These are phyloP conservation scores for Hapsidospora chrysogenum DNA, from an alignment of 495 filamentous ascomycete species.

Conservation along the genomic window DNA sequence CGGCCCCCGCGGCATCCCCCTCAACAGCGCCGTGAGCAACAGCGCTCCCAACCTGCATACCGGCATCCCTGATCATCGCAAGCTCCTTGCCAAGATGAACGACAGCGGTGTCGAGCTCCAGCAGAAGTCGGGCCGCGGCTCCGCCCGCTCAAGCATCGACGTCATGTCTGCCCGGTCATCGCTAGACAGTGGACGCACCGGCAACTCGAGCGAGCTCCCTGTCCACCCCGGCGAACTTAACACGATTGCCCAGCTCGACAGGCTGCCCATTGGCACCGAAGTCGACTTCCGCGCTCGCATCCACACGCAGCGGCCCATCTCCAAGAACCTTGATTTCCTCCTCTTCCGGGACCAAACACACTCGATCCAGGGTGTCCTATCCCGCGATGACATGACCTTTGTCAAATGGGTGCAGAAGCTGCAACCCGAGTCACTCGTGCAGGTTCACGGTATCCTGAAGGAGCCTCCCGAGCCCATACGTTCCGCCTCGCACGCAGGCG, in stretches of 20 bases:
- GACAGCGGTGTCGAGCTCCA: slow-evolving; percentile 6
- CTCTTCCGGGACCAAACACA: slow-evolving; percentile 65
- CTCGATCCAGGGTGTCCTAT: slow-evolving; percentile 69
- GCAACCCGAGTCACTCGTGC: slow-evolving; percentile 63
- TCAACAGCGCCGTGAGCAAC: too few relatives aligned
- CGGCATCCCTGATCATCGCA: slow-evolving; percentile 2
- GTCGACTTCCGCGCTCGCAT: slow-evolving; percentile 71
- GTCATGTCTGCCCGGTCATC: slow-evolving; percentile 1
- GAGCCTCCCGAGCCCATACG: slow-evolving; percentile 51
- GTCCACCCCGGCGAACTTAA: slow-evolving; percentile 2
- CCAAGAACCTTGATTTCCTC: slow-evolving; percentile 77
- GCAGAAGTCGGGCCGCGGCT: slow-evolving; percentile 8
- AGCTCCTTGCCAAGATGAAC: slow-evolving; percentile 8
- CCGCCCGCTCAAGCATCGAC: slow-evolving; percentile 1
- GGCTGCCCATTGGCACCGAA: slow-evolving; percentile 34
- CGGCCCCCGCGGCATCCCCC: too few relatives aligned
- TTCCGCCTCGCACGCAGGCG: neutral
- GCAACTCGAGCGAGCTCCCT: slow-evolving; percentile 10
- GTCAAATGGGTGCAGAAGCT: slow-evolving; percentile 74
- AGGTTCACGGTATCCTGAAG: slow-evolving; percentile 60
- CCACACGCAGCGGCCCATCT: slow-evolving; percentile 70
- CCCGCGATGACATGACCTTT: slow-evolving; percentile 34
- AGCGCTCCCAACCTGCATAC: neutral
- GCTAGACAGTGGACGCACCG: neutral
- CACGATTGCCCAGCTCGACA: slow-evolving; percentile 12